Base-by-base conservation (phyloP, 2,329 filamentous ascomycete genomes). In the Arthrobotrys megalospora region DNA sequence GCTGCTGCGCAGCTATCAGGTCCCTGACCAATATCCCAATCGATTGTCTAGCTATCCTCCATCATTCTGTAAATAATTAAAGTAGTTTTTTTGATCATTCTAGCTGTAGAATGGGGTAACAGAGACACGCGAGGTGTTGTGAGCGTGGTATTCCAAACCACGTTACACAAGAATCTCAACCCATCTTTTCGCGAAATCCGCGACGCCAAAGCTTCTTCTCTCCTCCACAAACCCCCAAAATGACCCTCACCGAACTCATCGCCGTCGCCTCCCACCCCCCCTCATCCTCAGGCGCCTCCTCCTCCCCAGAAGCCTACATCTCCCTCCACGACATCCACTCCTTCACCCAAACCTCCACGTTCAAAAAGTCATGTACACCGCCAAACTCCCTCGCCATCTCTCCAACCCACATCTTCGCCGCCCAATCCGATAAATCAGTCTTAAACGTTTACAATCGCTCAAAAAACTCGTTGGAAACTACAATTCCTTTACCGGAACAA, bases 301-400 rank as follows among this genome's bases (percentile, higher is more conserved):
- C 80, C 36, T 66, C 79, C 10, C 63, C 80, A 41, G 81, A 82
- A 79, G 73, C 87, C 1, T 86, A 86, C 38, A 85, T 87, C 65
- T 85, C 87, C 32, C 85, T 88, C 66, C 90, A 95, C 85, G 94
- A 97, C 85, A 91, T 93, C 62, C 93, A 93, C 82, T 93, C 98
- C 83, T 96, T 96, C 85, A 85, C 92, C 70, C 92, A 97, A 84
- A 91, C 93, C 80, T 88, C 94, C 81, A 89, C 91, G 58, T 94
- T 96, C 88, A 98, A 97, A 88, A 98, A 97, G 86, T 97, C 93
- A 86, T 92, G 93, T 14, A 90, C 91, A n/a, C 88, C 91, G 28
- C 86, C 88, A 73, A 93, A 95, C 84, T 91, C 93, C 81, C 86
- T 99, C 69, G 94, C 93, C 34, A 88, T 94, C 81, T 96, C 89